Evolutionary conservation across 192 early-diverging fungal species (phyloP), one percentile per base, ranked within the genome.

Genomic region (Geranomyces michiganensis): DNA sequence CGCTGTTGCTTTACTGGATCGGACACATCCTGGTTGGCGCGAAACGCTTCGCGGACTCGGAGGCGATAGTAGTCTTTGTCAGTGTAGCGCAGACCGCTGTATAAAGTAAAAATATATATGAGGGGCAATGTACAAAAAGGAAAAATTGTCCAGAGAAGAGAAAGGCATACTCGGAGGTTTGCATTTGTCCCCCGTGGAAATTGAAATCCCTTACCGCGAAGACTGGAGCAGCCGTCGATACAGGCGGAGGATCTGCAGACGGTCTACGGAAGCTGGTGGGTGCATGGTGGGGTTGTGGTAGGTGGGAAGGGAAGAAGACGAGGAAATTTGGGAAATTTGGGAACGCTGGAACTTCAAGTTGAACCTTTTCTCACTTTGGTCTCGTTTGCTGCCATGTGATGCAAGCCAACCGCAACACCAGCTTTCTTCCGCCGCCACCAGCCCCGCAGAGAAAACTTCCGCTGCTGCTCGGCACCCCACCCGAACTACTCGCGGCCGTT

Each of bases 31-130:
- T 72, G 70, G 36, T 72, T 63, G 24, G 24, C 48, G 24, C 70
- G 41, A 43, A 72, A 72, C 10, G 59, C 70, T 32, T 72, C 70
- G 27, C 46, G 14, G 15, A 72, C 56, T 9, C 70, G 60, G 6
- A 49, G 32, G 7, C 62, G 60, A 43, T 64, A 72, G 36, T 72
- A 72, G 70, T 64, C 62, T 30, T 72, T 62, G 61, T 72, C 70
- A 29, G 70, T 72, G 61, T 72, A 72, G 14, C 26, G 14, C 24
- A 72, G 62, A 26, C 21, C 41, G 0, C 67, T 68, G 22, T 61
- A 21, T 49, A n/a, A n/a, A n/a, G n/a, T n/a, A n/a, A n/a, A n/a
- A n/a, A n/a, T n/a, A n/a, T n/a, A n/a, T n/a, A n/a, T n/a, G n/a
- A n/a, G n/a, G n/a, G n/a, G n/a, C n/a, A n/a, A n/a, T n/a, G n/a